A percentile compares a stretch with the other conserved stretches of the same genome.
Conservation (phyloP, 2,329 filamentous ascomycete genomes). For the Hypoxylon sp. region DNA sequence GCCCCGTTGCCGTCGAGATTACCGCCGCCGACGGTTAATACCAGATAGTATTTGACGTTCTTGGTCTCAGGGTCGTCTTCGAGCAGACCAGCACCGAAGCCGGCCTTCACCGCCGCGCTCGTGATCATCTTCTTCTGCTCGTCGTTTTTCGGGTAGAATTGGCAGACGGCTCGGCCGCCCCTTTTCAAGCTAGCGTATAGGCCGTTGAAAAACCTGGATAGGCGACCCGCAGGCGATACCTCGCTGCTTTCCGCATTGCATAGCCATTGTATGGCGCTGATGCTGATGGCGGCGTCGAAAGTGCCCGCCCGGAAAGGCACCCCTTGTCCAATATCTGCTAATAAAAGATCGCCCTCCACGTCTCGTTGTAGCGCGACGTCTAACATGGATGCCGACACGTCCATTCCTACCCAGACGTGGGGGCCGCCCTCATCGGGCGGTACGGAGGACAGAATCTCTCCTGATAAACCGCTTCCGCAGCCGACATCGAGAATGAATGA, state of each 20-base stretch:
- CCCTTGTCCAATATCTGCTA: constrained; percentile 94
- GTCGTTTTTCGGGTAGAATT: constrained; percentile 98
- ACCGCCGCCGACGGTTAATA: constrained; percentile 82
- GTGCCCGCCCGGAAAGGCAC: constrained; percentile 90
- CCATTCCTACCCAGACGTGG: constrained; percentile 97
- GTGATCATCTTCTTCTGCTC: constrained; percentile 92
- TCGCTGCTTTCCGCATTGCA: constrained; percentile 94
- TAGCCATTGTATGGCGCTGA: constrained; percentile 97
- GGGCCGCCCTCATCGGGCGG: constrained; percentile 77
- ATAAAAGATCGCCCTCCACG: constrained; percentile 90
- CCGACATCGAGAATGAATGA: constrained; percentile 96
- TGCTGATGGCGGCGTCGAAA: constrained; percentile 95
- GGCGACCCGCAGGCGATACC: constrained; percentile 77
- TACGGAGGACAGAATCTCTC: constrained; percentile 86
- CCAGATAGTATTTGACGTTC: constrained; percentile 94
- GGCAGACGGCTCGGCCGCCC: constrained; percentile 90
- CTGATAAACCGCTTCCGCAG: constrained; percentile 92
- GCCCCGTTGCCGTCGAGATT: constrained; percentile 61
- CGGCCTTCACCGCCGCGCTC: constrained; percentile 86
- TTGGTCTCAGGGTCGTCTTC: constrained; percentile 98
- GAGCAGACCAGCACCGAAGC: constrained; percentile 92
- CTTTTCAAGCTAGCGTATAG: constrained; percentile 84
- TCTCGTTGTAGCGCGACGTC: constrained; percentile 90
- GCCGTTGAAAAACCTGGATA: constrained; percentile 90
- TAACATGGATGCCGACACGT: constrained; percentile 95